Conservation (phyloP, 78 protist genomes). For the Paulinella micropora region DNA sequence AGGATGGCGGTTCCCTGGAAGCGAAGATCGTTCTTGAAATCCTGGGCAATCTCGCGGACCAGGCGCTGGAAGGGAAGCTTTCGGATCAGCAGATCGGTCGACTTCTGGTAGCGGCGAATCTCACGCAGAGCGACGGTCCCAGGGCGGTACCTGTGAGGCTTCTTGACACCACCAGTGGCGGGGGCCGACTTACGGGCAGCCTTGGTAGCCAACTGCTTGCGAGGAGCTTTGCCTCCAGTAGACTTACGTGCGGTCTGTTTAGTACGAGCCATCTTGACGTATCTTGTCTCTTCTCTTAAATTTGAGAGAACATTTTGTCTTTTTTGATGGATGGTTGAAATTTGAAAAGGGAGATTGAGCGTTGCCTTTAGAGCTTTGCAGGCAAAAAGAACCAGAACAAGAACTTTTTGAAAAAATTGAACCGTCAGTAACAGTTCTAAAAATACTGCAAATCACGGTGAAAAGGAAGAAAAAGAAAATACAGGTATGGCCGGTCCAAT, state of each 20-base stretch:
- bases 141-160: constrained; percentile 43
- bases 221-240: constrained; percentile 28
- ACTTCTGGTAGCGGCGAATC: constrained; percentile 73
- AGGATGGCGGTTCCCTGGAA: constrained; percentile 71
- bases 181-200: constrained; percentile 42
- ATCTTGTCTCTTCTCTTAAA: too few species aligned
- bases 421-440: too few species aligned
- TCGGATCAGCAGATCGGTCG: constrained; percentile 67
- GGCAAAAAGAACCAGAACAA: too few species aligned
- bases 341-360: too few species aligned
- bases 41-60: constrained; percentile 41
- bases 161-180: constrained; percentile 43
- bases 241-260: constrained; percentile 24
- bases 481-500: too few species aligned
- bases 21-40: constrained; percentile 67
- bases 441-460: too few species aligned
- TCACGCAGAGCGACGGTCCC: constrained; percentile 73
- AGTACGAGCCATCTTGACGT: constrained; percentile 16
- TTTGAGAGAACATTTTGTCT: too few species aligned
- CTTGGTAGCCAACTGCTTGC: constrained; percentile 35
- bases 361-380: too few species aligned
- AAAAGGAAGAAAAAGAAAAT: too few species aligned
- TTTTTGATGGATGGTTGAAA: too few species aligned
- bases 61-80: constrained; percentile 46
- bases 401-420: too few species aligned